Base-by-base conservation (phyloP, 495 filamentous ascomycete species). In the Delitschia confertaspora region DNA sequence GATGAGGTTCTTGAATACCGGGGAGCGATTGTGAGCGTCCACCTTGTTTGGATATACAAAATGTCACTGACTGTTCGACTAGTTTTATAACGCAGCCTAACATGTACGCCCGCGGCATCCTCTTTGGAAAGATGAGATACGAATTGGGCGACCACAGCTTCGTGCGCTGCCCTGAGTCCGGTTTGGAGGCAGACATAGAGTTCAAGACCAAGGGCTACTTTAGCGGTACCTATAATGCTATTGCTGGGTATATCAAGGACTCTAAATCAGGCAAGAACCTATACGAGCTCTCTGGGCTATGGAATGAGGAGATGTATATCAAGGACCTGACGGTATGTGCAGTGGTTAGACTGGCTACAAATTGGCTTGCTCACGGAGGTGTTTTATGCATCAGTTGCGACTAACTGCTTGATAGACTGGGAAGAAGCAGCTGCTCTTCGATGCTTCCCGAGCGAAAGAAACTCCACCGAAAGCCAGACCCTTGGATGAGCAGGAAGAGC, bases 101-200 rank as follows among this genome's bases (percentile, higher is more conserved):
- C 63, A 99, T 99, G 88, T 99, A 99, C 63, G 93, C 89, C 25
- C 77, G 91, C 42, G 91, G 91, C 18, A 96, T 99, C 42, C 69
- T 99, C 9, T 95, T 99, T 57, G 91, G 91, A 16, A 96, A 95
- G 65, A 96, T 99, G 91, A 95, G 95, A 64, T 99, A 96, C 65
- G 91, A 99, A 66, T 75, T 99, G 14, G 91, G 91, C 26, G 91
- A 99, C 61, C 88, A 95, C 67, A 93, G 88, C 65, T 85, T 82
- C 53, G 83, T 96, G n/a, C 74, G 78, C 46, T 99, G 89, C 62
- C 83, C 91, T 1, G 93, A 96, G 61, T 68, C 82, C 19, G 78
- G 83, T 30, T 68, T 96, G 10, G 71, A 76, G n/a, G 88, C 88
- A 47, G 91, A 96, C 60, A 79, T 99, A 44, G 91, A 99, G 50